Conservation (phyloP, 257 asterid genomes). For the Gentiana straminea region DNA sequence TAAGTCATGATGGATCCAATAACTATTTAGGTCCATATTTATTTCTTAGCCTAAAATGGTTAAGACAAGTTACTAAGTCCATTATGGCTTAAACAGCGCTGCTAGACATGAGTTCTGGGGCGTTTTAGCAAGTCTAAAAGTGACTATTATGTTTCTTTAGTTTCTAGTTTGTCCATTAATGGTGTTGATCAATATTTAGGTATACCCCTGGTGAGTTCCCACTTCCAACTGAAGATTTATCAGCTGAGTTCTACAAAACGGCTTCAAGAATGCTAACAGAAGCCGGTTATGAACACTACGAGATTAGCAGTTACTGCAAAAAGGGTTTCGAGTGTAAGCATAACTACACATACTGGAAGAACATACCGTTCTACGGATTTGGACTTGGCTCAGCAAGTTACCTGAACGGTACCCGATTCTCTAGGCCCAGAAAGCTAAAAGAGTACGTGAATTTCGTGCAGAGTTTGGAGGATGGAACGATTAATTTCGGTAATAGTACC, state of each 20-base stretch:
- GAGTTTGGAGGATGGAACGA: conserved; percentile 36
- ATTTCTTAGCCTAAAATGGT: not conserved
- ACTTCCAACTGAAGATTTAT: conserved; percentile 71
- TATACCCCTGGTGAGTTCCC: conserved; percentile 84
- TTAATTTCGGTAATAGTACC: conserved; percentile 12
- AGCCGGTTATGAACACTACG: conserved; percentile 82
- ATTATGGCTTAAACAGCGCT: no score
- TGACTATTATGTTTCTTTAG: no score
- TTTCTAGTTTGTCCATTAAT: not conserved
- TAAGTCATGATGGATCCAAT: no score
- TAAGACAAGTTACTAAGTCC: no score
- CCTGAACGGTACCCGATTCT: conserved; percentile 51
- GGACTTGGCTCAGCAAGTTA: conserved; percentile 92
- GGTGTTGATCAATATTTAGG: conserved; percentile 31
- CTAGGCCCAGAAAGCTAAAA: conserved; percentile 80
- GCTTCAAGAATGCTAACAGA: conserved; percentile 63
- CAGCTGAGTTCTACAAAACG: conserved; percentile 72
- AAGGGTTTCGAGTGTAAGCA: conserved; percentile 75
- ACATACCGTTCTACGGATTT: conserved; percentile 64
- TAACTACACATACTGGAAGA: conserved; percentile 80
- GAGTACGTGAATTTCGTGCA: conserved; percentile 57
- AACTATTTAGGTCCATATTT: no score
- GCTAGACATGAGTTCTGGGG: no score
- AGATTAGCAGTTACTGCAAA: conserved; percentile 86
- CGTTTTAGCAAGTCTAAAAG: no score